phyloP scores from a whole-genome alignment of 148 eudicot species.

The Vaccinium vitisidaea region DNA sequence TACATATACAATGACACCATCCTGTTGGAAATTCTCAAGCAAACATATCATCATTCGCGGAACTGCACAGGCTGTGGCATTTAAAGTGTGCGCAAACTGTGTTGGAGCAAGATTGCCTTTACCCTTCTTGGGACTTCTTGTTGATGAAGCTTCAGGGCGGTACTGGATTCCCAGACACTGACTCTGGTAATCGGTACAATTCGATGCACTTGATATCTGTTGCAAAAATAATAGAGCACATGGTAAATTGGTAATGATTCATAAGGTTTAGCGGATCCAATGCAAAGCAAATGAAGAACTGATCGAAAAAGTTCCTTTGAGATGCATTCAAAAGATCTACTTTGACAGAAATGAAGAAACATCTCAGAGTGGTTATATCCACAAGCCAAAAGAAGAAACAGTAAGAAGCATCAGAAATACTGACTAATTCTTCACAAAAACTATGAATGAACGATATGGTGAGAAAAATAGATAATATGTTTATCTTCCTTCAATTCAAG shows the following conservation, averaged over 20 bases:
- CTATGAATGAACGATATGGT: too few species aligned
- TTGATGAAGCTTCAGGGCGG: constrained; percentile 58
- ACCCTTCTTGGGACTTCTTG: constrained; percentile 49
- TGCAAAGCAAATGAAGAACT: neutral
- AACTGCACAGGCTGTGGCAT: constrained; percentile 94
- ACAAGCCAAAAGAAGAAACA: too few species aligned
- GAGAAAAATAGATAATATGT: too few species aligned
- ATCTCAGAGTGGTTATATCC: too few species aligned
- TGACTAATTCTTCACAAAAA: too few species aligned
- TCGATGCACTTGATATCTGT: constrained; percentile 98
- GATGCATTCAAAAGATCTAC: neutral
- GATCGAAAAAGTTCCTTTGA: neutral
- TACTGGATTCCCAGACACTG: constrained; percentile 76
- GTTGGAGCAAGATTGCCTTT: constrained; percentile 50
- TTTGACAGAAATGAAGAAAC: neutral
- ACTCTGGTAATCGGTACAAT: constrained; percentile 94
- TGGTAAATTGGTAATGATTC: neutral
- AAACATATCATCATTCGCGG: constrained; percentile 90
- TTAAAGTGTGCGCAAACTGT: constrained; percentile 82
- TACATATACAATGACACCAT: constrained; percentile 35
- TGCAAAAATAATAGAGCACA: neutral
- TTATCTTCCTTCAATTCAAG: too few species aligned
- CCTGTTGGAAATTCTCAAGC: constrained; percentile 90
- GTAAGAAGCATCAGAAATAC: too few species aligned
- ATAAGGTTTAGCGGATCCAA: neutral